A percentile compares a stretch with the other conserved stretches of the same genome.
phyloP scores from a whole-genome alignment of 75 land plant species.

The Pinus albicaulis region DNA sequence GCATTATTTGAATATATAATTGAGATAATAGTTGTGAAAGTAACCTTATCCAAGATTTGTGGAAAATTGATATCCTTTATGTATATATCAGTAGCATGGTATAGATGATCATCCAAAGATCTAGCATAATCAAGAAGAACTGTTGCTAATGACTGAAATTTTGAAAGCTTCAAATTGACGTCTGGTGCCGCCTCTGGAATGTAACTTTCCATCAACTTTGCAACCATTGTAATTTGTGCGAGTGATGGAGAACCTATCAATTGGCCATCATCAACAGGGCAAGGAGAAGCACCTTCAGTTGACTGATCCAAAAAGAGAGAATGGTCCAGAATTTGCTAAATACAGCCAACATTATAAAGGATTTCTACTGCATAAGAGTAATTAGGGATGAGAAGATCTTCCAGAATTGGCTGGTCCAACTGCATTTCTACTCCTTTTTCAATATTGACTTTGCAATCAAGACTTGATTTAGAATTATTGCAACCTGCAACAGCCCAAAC shows the following conservation, averaged over 20 bases:
- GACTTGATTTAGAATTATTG: slow-evolving; percentile 58
- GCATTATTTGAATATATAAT: no score
- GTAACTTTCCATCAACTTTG: slow-evolving; percentile 83
- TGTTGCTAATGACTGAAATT: slow-evolving; percentile 86
- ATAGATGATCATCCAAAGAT: slow-evolving; percentile 80
- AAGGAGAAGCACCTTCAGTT: slow-evolving; percentile 39
- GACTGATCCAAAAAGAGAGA: slow-evolving; percentile 54
- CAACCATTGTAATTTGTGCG: slow-evolving; percentile 80
- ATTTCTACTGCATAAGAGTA: slow-evolving; percentile 77
- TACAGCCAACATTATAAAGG: slow-evolving; percentile 75
- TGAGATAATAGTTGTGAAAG: no score
- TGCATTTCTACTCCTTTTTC: slow-evolving; percentile 83
- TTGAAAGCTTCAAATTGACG: slow-evolving; percentile 73
- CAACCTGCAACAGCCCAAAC: slow-evolving; percentile 68
- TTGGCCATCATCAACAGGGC: slow-evolving; percentile 39
- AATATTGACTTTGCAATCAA: slow-evolving; percentile 61
- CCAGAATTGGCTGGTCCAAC: slow-evolving; percentile 76
- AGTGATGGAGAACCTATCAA: slow-evolving; percentile 53
- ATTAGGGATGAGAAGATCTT: slow-evolving; percentile 90
- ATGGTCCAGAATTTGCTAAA: slow-evolving; percentile 76
- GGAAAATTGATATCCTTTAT: slow-evolving; percentile 44
- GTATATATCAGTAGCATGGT: slow-evolving; percentile 92
- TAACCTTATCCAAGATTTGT: no score
- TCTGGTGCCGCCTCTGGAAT: slow-evolving; percentile 95
- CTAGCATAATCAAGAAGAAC: slow-evolving; percentile 85